A percentile compares a stretch with the other conserved stretches of the same genome.
phyloP scores from a whole-genome alignment of 1,284 basidiomycete species.

The Ganoderma sinense region DNA sequence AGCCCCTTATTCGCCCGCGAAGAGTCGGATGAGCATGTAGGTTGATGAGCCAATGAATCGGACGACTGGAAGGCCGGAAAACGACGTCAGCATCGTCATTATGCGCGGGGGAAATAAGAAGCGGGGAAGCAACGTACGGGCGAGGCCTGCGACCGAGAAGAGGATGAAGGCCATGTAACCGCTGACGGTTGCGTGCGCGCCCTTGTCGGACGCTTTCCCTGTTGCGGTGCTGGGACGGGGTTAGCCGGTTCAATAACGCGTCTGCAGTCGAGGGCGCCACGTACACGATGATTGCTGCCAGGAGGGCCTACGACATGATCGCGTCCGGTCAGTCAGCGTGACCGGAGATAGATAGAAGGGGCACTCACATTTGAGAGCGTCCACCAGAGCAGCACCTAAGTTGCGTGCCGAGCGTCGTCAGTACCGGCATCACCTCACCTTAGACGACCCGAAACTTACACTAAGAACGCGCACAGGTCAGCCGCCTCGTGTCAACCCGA shows the following conservation, averaged over 20 bases:
- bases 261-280: slow-evolving; percentile 20
- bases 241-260: slow-evolving; percentile 27
- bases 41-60: slow-evolving; percentile 82
- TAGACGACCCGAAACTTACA: slow-evolving; percentile 31
- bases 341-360: slow-evolving; percentile 13
- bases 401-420: slow-evolving; percentile 16
- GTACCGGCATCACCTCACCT: slow-evolving; percentile 16
- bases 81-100: slow-evolving; percentile 8
- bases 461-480: slow-evolving; percentile 22
- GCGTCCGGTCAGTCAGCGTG: slow-evolving; percentile 13
- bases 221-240: slow-evolving; percentile 56
- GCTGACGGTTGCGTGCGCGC: slow-evolving; percentile 62
- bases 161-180: slow-evolving; percentile 86
- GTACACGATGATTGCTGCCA: slow-evolving; percentile 78
- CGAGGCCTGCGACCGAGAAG: slow-evolving; percentile 86
- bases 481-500: slow-evolving; percentile 17
- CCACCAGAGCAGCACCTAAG: slow-evolving; percentile 79
- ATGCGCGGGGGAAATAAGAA: slow-evolving; percentile 1
- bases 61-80: slow-evolving; percentile 58
- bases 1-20: slow-evolving; percentile 74
- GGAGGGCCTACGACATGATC: slow-evolving; percentile 57
- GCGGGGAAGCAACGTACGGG: slow-evolving; percentile 62
- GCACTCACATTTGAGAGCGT: slow-evolving; percentile 78
- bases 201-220: slow-evolving; percentile 49
- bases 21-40: slow-evolving; percentile 83